Percentiles rank a stretch among this genome's conserved stretches.
Evolutionary conservation across 1,284 basidiomycete species (phyloP).

Genomic region (Apiotrichum laibachii): DNA sequence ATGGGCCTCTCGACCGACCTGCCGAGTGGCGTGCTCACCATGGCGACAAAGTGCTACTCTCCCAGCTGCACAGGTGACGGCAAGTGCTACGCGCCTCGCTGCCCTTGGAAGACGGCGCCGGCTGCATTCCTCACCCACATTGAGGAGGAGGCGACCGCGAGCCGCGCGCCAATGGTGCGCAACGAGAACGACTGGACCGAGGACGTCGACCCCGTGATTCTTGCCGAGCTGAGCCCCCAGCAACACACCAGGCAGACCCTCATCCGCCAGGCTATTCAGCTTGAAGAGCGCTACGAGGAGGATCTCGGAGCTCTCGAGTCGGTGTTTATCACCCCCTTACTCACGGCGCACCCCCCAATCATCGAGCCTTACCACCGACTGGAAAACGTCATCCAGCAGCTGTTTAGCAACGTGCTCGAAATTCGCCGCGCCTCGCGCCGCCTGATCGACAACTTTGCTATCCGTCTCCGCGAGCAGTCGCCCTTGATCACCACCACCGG

Average conservation of each 20-base stretch:
- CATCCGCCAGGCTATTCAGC: constrained; percentile 85
- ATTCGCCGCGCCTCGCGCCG: constrained; percentile 76
- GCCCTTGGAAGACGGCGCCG: constrained; percentile 60
- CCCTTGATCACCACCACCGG: constrained; percentile 83
- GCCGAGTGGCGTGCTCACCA: constrained; percentile 60
- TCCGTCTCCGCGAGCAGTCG: constrained; percentile 81
- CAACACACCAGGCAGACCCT: constrained; percentile 85
- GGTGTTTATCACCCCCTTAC: constrained; percentile 74
- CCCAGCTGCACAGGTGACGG: constrained; percentile 48
- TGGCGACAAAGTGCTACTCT: constrained; percentile 72
- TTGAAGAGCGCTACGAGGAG: constrained; percentile 85
- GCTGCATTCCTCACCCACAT: constrained; percentile 30
- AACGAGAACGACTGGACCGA: constrained; percentile 62
- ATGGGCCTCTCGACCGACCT: constrained; percentile 56
- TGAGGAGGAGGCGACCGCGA: constrained; percentile 6
- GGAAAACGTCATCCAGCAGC: constrained; percentile 76
- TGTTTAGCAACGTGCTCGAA: constrained; percentile 84
- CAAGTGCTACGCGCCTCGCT: constrained; percentile 63
- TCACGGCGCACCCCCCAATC: constrained; percentile 67
- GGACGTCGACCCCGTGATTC: constrained; percentile 65
- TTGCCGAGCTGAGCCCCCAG: constrained; percentile 66
- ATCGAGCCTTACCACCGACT: constrained; percentile 62
- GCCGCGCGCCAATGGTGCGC: background rate
- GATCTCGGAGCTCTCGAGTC: constrained; percentile 82
- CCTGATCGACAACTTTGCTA: constrained; percentile 78